Base-by-base conservation (phyloP, 768 basidiomycete species). In the Calocybe cyanea region DNA sequence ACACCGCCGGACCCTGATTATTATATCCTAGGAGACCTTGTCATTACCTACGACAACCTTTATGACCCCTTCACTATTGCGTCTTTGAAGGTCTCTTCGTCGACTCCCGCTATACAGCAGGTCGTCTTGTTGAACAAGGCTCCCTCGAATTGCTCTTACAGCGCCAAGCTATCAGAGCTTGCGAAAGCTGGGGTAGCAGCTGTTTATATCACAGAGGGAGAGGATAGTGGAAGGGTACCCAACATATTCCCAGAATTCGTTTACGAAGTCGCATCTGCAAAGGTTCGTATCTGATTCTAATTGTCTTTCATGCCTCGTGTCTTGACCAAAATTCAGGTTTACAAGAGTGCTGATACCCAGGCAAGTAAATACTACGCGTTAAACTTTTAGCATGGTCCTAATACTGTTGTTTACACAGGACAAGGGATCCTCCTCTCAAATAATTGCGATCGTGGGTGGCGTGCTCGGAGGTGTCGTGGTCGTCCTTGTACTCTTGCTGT, bases 391-490 rank as follows among this genome's bases (percentile, higher is more conserved):
- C n/a, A n/a, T n/a, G n/a, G n/a, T n/a, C n/a, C n/a, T n/a, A n/a
- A n/a, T n/a, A n/a, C n/a, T n/a, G n/a, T n/a, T n/a, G n/a, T n/a
- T n/a, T n/a, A n/a, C n/a, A n/a, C n/a, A n/a, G n/a, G n/a, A n/a
- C n/a, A n/a, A n/a, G n/a, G n/a, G n/a, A n/a, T n/a, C n/a, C n/a
- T n/a, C n/a, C n/a, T n/a, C n/a, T n/a, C n/a, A n/a, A n/a, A n/a
- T n/a, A n/a, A n/a, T n/a, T n/a, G n/a, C n/a, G n/a, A 49, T 49
- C 2, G 43, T 40, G n/a, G 48, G 48, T 2, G 48, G 48, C 2
- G 30, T 45, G 9, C 37, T 49, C 11, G 48, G 48, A 7, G 48
- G 30, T 7, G 21, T 48, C 7, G 38, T 48, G 17, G 8, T 48
- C n/a, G 31, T 42, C n/a, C 35, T 48, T 31, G 11, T 42, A 14